Percentiles rank a stretch among this genome's conserved stretches.
These are phyloP conservation scores for Sugiyamaella mastotermitis DNA, from an alignment of 805 yeast genomes.

Conservation along the genomic window DNA sequence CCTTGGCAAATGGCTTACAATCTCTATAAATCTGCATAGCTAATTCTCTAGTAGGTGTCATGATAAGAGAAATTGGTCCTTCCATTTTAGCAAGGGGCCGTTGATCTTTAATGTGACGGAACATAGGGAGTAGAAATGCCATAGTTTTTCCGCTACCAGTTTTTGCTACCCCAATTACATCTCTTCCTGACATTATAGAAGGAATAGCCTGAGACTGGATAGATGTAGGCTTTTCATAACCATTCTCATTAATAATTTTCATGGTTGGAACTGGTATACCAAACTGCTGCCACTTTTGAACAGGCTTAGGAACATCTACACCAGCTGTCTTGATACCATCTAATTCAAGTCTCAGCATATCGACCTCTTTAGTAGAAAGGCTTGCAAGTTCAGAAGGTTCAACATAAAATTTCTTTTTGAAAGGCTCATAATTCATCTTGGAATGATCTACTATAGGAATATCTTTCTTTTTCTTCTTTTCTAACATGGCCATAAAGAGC, in stretches of 20 bases:
- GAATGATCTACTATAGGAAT: constrained; percentile 44
- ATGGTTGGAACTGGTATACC: constrained; percentile 63
- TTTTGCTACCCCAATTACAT: constrained; percentile 88
- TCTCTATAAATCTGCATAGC: constrained; percentile 79
- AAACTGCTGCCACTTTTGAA: constrained; percentile 70
- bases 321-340: constrained; percentile 71
- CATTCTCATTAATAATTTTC: constrained; percentile 45
- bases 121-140: constrained; percentile 76
- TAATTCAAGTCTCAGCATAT: constrained; percentile 42
- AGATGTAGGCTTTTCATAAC: constrained; percentile 66
- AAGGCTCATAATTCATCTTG: constrained; percentile 42
- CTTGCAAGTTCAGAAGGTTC: constrained; percentile 49
- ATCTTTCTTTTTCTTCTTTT: constrained; percentile 43
- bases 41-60: constrained; percentile 91
- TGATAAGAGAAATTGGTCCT: constrained; percentile 72
- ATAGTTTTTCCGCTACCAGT: constrained; percentile 97
- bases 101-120: constrained; percentile 79
- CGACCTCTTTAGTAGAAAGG: constrained; percentile 51
- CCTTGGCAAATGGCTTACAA: constrained; percentile 49
- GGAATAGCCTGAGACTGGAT: constrained; percentile 92
- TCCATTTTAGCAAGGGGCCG: constrained; percentile 41
- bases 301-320: constrained; percentile 52
- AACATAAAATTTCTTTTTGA: constrained; percentile 55
- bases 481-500: constrained; percentile 27
- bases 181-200: constrained; percentile 81